Conservation (phyloP, 306 rosid genomes). For the Luffa acutangula region DNA sequence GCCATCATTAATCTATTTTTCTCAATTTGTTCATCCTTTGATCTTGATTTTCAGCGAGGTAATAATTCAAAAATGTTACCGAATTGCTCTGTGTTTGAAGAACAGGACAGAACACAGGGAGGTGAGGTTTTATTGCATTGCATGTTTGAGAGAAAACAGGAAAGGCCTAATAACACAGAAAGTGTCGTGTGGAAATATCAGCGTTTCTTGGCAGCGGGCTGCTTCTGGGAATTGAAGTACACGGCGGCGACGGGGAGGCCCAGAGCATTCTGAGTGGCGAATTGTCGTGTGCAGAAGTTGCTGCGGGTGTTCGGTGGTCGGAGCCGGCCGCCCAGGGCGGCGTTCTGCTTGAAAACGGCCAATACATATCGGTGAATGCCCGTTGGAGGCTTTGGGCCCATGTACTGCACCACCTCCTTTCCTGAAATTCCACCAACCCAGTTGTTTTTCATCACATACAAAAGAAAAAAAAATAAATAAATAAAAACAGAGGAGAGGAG, state of each 20-base stretch:
- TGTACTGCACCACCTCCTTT: slow-evolving; percentile 20
- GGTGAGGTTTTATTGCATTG: background rate
- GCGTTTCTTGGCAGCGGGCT: slow-evolving; percentile 15
- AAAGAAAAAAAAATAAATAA: too few relatives aligned
- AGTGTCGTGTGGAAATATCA: background rate
- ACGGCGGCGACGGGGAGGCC: slow-evolving; percentile 35
- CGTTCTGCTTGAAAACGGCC: slow-evolving; percentile 20
- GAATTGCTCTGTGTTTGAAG: background rate
- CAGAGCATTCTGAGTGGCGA: slow-evolving; percentile 19
- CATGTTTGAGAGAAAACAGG: background rate
- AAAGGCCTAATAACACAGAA: background rate
- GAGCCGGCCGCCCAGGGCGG: background rate
- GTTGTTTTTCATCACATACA: background rate
- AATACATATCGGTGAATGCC: slow-evolving; percentile 24
- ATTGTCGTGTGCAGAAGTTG: slow-evolving; percentile 28
- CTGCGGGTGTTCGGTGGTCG: background rate
- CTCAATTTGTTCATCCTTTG: background rate
- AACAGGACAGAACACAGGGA: background rate
- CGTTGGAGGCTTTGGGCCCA: slow-evolving; percentile 22
- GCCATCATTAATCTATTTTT: too few relatives aligned
- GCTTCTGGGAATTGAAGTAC: slow-evolving; percentile 33
- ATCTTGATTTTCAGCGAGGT: background rate
- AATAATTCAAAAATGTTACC: background rate
- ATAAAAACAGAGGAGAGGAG: background rate
- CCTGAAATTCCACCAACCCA: slow-evolving; percentile 5